Evolutionary conservation across 345 rosid genomes (phyloP), one percentile per base, ranked within the genome.

Genomic region (Orychophragmus violaceus): DNA sequence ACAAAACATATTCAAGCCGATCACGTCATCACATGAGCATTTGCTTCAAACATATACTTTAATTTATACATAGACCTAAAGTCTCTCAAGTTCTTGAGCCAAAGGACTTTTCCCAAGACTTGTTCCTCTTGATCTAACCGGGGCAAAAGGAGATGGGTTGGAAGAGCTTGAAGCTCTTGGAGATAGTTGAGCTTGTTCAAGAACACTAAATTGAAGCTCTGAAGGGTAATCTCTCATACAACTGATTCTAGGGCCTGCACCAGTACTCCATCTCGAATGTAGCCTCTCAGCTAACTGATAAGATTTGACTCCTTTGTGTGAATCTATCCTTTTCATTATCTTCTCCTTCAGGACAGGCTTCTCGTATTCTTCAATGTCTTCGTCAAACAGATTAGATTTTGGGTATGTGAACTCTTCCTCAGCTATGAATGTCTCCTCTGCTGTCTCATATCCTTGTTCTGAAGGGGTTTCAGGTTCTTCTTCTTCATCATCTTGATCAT

Each of bases 151-250:
- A 33, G 70, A 69, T 32, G 66, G 68, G 51, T 77, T 69, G 22
- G 33, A 21, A 6, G 33, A 16, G 39, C 51, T 70, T 56, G 70
- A 74, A 65, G 69, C 58, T 65, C 87, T 78, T 52, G 99, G 99
- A 28, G 96, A 85, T 85, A 90, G 71, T 19, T 84, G 66, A 30
- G 86, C 87, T 25, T 78, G 80, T 79, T 94, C 97, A 44, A 94
- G 74, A 62, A 87, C 89, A 66, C 71, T 67, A 44, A 78, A 74
- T 24, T 83, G 95, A 59, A 94, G 92, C 76, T 94, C 96, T 4
- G 84, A 52, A 8, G 97, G 99, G 61, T 90, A 94, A 53, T 94
- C 99, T 74, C 92, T 87, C 95, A 94, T 87, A 79, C 97, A 88
- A 29, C 99, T 88, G 32, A 94, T 94, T 39, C 99, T 74, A 2